Evolutionary conservation across 768 basidiomycete genomes (phyloP).

Genomic region (Leccinum variicolor): DNA sequence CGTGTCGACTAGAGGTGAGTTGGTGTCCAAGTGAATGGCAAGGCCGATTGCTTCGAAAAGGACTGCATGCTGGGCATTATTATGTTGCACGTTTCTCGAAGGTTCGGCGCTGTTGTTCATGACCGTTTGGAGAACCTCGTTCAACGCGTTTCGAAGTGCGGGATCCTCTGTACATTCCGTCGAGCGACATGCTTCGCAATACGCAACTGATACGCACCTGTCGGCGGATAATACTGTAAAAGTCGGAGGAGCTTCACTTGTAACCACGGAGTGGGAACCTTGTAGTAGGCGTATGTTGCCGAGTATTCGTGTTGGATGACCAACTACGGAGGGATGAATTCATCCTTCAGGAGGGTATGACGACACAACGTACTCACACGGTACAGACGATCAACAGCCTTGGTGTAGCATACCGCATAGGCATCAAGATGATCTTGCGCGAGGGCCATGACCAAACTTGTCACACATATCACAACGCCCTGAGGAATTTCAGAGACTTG

Average conservation of each 20-base stretch:
- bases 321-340: slow-evolving; percentile 47
- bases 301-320: slow-evolving; percentile 89
- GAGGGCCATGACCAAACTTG: slow-evolving; percentile 88
- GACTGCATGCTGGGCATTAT: slow-evolving; percentile 98
- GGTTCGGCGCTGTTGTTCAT: slow-evolving; percentile 91
- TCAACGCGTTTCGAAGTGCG: slow-evolving; percentile 69
- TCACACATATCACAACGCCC: slow-evolving; percentile 95
- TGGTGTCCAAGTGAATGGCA: slow-evolving; percentile 93
- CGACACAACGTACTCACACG: slow-evolving; percentile 46
- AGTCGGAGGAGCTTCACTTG: slow-evolving; percentile 93
- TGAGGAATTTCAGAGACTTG: slow-evolving; percentile 28
- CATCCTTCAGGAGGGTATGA: neutral
- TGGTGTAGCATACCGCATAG: slow-evolving; percentile 89
- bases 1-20: slow-evolving; percentile 80
- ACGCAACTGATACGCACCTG: slow-evolving; percentile 52
- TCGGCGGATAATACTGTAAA: slow-evolving; percentile 93
- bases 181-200: slow-evolving; percentile 3
- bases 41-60: slow-evolving; percentile 97
- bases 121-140: slow-evolving; percentile 82
- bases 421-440: slow-evolving; percentile 93
- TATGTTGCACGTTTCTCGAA: slow-evolving; percentile 94
- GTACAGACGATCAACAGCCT: slow-evolving; percentile 86
- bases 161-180: slow-evolving; percentile 65
- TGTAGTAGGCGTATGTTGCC: slow-evolving; percentile 93
- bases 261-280: slow-evolving; percentile 96